Evolutionary conservation across 2,329 filamentous ascomycete genomes (phyloP), one percentile per base, ranked within the genome.

Genomic region (Hypoxylon sp.): DNA sequence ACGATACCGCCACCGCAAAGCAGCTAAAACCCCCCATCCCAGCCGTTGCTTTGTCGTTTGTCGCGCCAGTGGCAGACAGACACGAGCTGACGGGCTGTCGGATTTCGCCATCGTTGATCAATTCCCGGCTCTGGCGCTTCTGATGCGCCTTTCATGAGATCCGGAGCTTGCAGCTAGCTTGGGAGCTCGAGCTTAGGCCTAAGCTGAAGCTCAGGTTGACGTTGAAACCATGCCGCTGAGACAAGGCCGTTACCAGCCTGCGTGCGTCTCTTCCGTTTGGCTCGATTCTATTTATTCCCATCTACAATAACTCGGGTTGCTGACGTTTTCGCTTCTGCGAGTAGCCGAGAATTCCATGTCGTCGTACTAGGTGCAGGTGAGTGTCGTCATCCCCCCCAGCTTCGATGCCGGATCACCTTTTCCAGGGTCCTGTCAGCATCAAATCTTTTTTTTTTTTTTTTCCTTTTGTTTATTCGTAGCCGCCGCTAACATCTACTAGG

Each of bases 291-390:
- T 33, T 35, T 51, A 13, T 27, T 51, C 1, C 44, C 6, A 37
- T 50, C 20, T 62, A 35, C 62, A 50, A 64, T 71, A 56, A 61
- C 68, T 7, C 48, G 66, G 66, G 58, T 53, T 53, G 69, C 77
- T 79, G 53, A 79, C 76, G 46, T 68, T 35, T 61, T 25, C n/a
- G 42, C 57, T 68, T 64, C 50, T 73, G 69, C 66, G 70, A 33
- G 40, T 72, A 92, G 90, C 81, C 89, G 91, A 77, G 92, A 95
- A 84, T 93, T 94, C 78, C 90, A 94, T 80, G 91, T 94, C 78
- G 92, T 94, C 75, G 92, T 95, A 71, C 85, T 95, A 74, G 92
- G 92, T 79, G 91, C 92, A 84, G 92, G 91, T 92, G 82, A 78
- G 87, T 70, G 48, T 61, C 48, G 25, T 66, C 50, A 42, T 58